Percentiles rank a stretch among this genome's conserved stretches.
These are phyloP conservation scores for Clonostachys chloroleuca DNA, from an alignment of 2,329 filamentous ascomycete genomes.

Conservation along the genomic window DNA sequence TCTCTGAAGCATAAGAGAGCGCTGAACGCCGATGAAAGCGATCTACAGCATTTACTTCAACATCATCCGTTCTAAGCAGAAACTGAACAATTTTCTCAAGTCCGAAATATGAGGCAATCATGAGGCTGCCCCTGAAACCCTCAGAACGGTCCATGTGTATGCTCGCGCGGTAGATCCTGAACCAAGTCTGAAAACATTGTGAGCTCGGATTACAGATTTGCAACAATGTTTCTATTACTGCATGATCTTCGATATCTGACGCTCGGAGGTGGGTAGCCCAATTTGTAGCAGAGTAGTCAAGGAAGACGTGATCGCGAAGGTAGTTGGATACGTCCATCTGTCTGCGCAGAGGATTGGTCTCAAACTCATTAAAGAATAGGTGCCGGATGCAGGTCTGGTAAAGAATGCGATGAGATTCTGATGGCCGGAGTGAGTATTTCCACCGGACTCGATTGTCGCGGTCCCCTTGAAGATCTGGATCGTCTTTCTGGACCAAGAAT, in stretches of 20 bases:
- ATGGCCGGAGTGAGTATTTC: not conserved
- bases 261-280: not conserved
- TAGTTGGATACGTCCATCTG: not conserved
- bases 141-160: not conserved
- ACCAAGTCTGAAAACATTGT: not conserved
- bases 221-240: not conserved
- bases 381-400: not conserved
- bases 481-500: constrained; percentile 11
- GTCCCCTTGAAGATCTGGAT: not conserved
- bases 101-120: constrained; percentile 3
- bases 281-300: not conserved
- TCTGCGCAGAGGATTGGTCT: not conserved
- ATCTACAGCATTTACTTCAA: not conserved
- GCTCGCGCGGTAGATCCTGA: not conserved
- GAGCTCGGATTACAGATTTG: not conserved
- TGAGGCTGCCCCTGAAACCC: not conserved
- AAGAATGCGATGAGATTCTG: not conserved
- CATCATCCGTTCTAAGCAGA: not conserved
- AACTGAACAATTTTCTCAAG: not conserved
- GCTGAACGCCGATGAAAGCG: not conserved
- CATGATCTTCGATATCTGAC: not conserved
- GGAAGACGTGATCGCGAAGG: not conserved
- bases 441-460: not conserved
- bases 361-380: not conserved
- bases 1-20: constrained; percentile 1